Percentiles rank a stretch among this genome's conserved stretches.
These are phyloP conservation scores for Diaporthe ampelina DNA, from an alignment of 2,329 filamentous ascomycete genomes.

Conservation along the genomic window DNA sequence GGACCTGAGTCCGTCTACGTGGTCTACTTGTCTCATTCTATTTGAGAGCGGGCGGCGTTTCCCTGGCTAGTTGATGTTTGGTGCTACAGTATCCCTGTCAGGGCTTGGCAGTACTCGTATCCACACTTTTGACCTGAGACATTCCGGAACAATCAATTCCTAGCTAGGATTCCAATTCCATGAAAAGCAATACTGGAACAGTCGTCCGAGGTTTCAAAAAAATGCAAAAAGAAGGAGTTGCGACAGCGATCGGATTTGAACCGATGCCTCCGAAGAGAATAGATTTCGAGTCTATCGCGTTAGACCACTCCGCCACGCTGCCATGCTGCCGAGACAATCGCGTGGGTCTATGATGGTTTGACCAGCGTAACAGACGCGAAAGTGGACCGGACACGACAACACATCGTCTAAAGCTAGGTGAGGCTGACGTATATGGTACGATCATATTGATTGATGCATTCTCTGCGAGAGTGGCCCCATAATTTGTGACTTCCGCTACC, in stretches of 20 bases:
- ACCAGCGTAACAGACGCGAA: no score
- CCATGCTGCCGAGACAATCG: not conserved
- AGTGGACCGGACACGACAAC: no score
- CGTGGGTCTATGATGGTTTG: no score
- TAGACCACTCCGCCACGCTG: slow-evolving; percentile 31
- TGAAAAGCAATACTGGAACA: not conserved
- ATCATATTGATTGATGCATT: no score
- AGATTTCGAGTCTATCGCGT: slow-evolving; percentile 53
- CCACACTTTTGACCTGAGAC: not conserved
- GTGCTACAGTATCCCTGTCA: not conserved
- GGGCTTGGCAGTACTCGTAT: not conserved
- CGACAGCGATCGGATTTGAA: slow-evolving; percentile 45
- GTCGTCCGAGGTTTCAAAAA: not conserved
- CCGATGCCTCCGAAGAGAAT: slow-evolving; percentile 45
- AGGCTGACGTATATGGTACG: no score
- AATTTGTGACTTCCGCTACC: no score
- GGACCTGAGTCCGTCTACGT: no score
- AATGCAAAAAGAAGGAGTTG: not conserved
- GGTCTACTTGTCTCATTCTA: no score
- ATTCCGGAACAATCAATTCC: not conserved
- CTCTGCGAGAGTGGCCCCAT: no score
- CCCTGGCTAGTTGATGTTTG: no score
- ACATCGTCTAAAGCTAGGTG: no score
- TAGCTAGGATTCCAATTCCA: not conserved
- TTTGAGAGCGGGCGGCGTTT: no score